Percentiles rank a stretch among this genome's conserved stretches.
Evolutionary conservation across 768 basidiomycete genomes (phyloP).

Genomic region (Xerocomellus chrysenteron): DNA sequence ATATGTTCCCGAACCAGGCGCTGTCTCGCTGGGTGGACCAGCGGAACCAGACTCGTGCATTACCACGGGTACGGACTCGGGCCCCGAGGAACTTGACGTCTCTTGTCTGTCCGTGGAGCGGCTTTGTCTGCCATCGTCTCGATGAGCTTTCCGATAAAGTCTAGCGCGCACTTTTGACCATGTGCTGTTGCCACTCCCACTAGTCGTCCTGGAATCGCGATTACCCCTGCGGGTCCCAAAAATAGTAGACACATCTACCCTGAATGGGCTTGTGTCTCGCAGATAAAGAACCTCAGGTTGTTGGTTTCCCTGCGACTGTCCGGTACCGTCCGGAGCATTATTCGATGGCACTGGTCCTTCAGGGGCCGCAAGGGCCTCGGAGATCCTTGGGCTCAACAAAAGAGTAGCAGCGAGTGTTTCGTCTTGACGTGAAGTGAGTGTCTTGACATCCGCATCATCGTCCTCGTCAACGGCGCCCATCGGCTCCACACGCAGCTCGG

Average conservation of each 20-base stretch:
- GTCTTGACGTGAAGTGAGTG: slow-evolving; percentile 30
- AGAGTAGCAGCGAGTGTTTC: slow-evolving; percentile 43
- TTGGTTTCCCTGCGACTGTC: slow-evolving; percentile 1
- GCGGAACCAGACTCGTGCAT: slow-evolving; percentile 25
- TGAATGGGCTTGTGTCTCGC: slow-evolving; percentile 47
- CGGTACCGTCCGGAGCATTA: slow-evolving; percentile 5
- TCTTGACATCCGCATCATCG: slow-evolving; percentile 32
- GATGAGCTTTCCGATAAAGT: slow-evolving; percentile 32
- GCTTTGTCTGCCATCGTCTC: slow-evolving; percentile 28
- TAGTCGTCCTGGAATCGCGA: slow-evolving; percentile 23
- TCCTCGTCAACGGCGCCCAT: slow-evolving; percentile 14
- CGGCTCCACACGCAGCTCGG: slow-evolving; percentile 16
- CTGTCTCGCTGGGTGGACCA: slow-evolving; percentile 19
- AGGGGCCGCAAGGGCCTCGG: slow-evolving; percentile 24
- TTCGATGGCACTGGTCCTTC: slow-evolving; percentile 2
- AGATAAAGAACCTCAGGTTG: slow-evolving; percentile 34
- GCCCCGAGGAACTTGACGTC: slow-evolving; percentile 23
- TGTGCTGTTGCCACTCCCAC: slow-evolving; percentile 25
- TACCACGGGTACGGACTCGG: slow-evolving; percentile 33
- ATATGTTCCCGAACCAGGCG: slow-evolving; percentile 32
- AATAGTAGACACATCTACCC: slow-evolving; percentile 39
- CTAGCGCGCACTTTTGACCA: slow-evolving; percentile 32
- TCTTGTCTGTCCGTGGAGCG: slow-evolving; percentile 16
- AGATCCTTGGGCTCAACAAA: slow-evolving; percentile 46
- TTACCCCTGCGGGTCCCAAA: slow-evolving; percentile 17